Percentiles rank a stretch among this genome's conserved stretches.
Conservation (phyloP, 1,139 yeast genomes). For the Kurtzmaniella natalensis region DNA sequence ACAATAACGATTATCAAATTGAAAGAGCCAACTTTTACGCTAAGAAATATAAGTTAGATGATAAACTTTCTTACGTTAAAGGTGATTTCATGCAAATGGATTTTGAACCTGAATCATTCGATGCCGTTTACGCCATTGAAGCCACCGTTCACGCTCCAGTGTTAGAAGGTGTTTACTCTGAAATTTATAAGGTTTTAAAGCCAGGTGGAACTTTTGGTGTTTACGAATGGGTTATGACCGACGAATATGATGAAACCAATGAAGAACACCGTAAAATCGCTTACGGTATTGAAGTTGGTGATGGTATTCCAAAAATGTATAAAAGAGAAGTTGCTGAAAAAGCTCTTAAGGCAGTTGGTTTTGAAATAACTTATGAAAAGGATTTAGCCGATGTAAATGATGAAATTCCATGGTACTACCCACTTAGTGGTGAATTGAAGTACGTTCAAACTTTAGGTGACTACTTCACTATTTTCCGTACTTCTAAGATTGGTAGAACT, state of each 20-base stretch:
- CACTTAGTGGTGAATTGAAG: conserved; percentile 90
- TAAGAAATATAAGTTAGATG: conserved; percentile 54
- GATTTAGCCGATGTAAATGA: conserved; percentile 85
- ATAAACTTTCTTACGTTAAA: conserved; percentile 81
- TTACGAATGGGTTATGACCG: conserved; percentile 99
- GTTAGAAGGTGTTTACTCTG: conserved; percentile 92
- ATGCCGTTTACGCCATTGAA: conserved; percentile 97
- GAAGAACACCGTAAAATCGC: conserved; percentile 91
- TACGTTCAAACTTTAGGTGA: conserved; percentile 79
- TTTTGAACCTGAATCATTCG: conserved; percentile 82
- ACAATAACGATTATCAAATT: conserved; percentile 96
- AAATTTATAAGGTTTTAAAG: conserved; percentile 90
- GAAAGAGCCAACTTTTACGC: conserved; percentile 88
- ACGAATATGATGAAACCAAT: conserved; percentile 80
- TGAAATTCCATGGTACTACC: conserved; percentile 96
- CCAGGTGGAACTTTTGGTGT: conserved; percentile 98
- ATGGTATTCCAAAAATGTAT: conserved; percentile 98
- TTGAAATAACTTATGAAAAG: conserved; percentile 65
- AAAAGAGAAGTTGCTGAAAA: conserved; percentile 76
- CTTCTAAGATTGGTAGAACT: conserved; percentile 80
- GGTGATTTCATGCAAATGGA: conserved; percentile 99
- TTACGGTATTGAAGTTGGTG: conserved; percentile 96
- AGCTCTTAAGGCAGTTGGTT: conserved; percentile 86
- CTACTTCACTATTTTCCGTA: conserved; percentile 81
- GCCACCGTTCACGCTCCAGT: conserved; percentile 98